phyloP scores from a whole-genome alignment of 306 rosid genomes.

The Comarum palustre region DNA sequence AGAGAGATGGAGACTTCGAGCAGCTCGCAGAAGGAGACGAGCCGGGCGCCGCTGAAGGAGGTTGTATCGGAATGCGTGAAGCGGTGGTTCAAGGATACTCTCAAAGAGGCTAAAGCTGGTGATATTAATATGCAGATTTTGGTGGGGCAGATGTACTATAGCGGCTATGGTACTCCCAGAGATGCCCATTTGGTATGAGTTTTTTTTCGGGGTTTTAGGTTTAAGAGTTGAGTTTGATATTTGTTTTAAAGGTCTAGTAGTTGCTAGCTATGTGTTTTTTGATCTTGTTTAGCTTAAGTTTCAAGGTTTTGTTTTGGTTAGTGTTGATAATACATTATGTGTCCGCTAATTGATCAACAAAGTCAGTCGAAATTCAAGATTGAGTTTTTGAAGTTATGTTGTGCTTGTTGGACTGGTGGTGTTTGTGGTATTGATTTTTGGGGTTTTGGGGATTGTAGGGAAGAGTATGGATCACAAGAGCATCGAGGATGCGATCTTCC shows the following conservation, averaged over 20 bases:
- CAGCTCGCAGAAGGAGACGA: conserved; percentile 36
- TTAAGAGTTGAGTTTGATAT: conserved; percentile 12
- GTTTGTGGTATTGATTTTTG: neutral
- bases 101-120: conserved; percentile 82
- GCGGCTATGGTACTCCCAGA: conserved; percentile 84
- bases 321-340: neutral
- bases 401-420: neutral
- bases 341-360: too few relatives aligned
- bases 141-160: conserved; percentile 88
- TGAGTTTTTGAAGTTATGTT: neutral
- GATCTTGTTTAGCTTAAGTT: neutral
- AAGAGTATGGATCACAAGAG: conserved; percentile 79
- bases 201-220: neutral
- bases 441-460: conserved; percentile 53
- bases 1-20: conserved; percentile 63
- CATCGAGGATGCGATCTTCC: conserved; percentile 74
- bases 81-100: conserved; percentile 86
- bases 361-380: neutral
- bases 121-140: conserved; percentile 90
- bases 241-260: too few relatives aligned
- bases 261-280: conserved; percentile 3
- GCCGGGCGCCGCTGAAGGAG: conserved; percentile 63
- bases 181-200: conserved; percentile 71
- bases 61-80: conserved; percentile 85
- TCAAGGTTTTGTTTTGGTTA: neutral